Base-by-base conservation (phyloP, 805 yeast species). In the Pichia pseudocactophila region DNA sequence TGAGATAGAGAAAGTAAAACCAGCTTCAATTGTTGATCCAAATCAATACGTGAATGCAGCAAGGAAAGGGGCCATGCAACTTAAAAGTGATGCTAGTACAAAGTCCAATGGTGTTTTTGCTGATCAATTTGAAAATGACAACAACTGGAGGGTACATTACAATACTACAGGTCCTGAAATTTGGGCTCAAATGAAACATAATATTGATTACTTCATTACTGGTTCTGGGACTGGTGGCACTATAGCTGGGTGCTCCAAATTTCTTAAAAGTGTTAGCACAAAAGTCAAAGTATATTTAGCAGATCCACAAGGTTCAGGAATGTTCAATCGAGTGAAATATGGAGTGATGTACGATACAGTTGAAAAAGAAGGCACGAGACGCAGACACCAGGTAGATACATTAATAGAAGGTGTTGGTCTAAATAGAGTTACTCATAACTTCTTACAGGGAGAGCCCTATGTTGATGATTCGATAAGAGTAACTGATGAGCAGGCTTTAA, bases 141-240 rank as follows among this genome's bases (percentile, higher is more conserved):
- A 77, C 46, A 90, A 90, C 57, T 90, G 97, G 97, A 67, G 71
- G 47, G 71, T 80, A 3, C 98, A 90, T 59, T 88, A 77, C 61
- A 59, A 60, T 13, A 73, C 88, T 2, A 90, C 98, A 0, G 97
- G 95, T 0, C 97, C 97, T 1, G 98, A 90, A 56, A 85, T 90
- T n/a, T 82, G 73, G 68, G 48, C 61, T 17, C 97, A 92, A 57
- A 70, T 81, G 66, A 65, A 72, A 9, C 78, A 79, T 12, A 49
- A 65, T 2, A 54, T 90, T 8, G 94, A 87, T 57, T 79, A 70
- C 38, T 88, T 90, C 58, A 78, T 92, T 34, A 74, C 90, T 2
- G 97, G 97, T 0, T 84, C 95, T 28, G 98, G 98, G 10, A 90
- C 98, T 0, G 98, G 92, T 40, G 98, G 98, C 44, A 92, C 98